Evolutionary conservation across 2,329 filamentous ascomycete species (phyloP), one percentile per base, ranked within the genome.

Genomic region (Fusarium gaditjirri): DNA sequence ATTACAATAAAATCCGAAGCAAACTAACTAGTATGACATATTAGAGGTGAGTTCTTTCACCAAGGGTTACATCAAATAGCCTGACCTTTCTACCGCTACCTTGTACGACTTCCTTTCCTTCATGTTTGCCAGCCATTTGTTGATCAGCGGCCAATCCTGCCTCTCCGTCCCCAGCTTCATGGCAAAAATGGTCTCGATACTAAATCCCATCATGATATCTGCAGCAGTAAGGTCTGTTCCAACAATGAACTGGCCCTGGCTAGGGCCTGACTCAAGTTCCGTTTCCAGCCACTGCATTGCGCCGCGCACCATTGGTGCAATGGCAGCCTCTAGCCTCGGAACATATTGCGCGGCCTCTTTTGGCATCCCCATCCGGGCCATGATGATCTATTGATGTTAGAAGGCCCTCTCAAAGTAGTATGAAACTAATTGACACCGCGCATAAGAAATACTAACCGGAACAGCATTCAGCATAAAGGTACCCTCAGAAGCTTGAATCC

Each of bases 401-500:
- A 1, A 10, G 1, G 5, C 4, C 5, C 1, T 1, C 21, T n/a
- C 3, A 3, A 9, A 31, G 17, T 2, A 17, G 3, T 12, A 21
- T 3, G 17, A 47, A 6, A 4, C 19, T 16, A 16, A 16, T 23
- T 5, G 6, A 23, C 17, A 29, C 9, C 29, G 29, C 11, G 9
- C 3, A 14, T 3, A 6, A 11, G 25, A n/a, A 12, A 16, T 12
- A 17, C 44, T 31, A 2, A 47, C 44, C 3, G 27, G 44, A 23
- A 31, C 44, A 12, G 27, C 27, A 17, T 9, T 31, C 7, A 47
- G 17, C 44, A 47, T 47, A 11, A 47, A 47, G 17, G 27, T 31
- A 12, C 44, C 44, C 27, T 31, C 27, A 0, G 44, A 47, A 2
- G 44, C 44, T 3, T 47, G 10, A 17, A 47, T 47, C 44, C 44